phyloP scores from a whole-genome alignment of 169 alveolate genomes.

The Cryptosporidium meleagridis region DNA sequence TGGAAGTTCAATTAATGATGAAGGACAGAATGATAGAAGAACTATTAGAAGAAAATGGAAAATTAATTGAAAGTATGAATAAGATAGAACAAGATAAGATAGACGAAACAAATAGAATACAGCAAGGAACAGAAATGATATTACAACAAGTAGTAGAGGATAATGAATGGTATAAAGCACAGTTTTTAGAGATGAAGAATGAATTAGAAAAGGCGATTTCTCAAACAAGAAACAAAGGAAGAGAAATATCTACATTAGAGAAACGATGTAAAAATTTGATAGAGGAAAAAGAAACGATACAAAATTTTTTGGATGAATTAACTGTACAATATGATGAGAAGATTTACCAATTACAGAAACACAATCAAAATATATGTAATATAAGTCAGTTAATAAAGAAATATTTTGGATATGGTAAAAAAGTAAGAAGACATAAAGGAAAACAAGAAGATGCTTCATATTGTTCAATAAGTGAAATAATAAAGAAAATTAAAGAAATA shows the following conservation, averaged over 20 bases:
- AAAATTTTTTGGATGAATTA: constrained; percentile 46
- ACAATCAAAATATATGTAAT: not conserved
- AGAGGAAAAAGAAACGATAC: constrained; percentile 64
- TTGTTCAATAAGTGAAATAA: constrained; percentile 22
- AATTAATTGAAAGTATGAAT: constrained; percentile 49
- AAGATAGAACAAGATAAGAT: constrained; percentile 42
- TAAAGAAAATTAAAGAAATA: constrained; percentile 17
- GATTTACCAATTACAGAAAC: constrained; percentile 26
- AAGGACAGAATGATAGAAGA: constrained; percentile 69
- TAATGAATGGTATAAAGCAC: constrained; percentile 70
- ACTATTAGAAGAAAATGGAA: constrained; percentile 48
- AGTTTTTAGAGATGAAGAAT: constrained; percentile 62
- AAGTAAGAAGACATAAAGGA: not conserved
- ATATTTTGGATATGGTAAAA: constrained; percentile 7
- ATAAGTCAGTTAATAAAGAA: constrained; percentile 2
- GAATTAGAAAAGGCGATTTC: constrained; percentile 59
- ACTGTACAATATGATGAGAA: constrained; percentile 51
- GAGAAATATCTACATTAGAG: constrained; percentile 57
- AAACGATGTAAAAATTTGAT: constrained; percentile 50
- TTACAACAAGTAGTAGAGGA: constrained; percentile 72
- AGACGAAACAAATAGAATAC: constrained; percentile 54
- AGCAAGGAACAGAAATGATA: constrained; percentile 66
- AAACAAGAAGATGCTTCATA: not conserved
- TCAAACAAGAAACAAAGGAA: constrained; percentile 63
- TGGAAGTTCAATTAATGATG: constrained; percentile 70